Evolutionary conservation across 257 asterid genomes (phyloP), one percentile per base, ranked within the genome.

Genomic region (Apocynum venetum): DNA sequence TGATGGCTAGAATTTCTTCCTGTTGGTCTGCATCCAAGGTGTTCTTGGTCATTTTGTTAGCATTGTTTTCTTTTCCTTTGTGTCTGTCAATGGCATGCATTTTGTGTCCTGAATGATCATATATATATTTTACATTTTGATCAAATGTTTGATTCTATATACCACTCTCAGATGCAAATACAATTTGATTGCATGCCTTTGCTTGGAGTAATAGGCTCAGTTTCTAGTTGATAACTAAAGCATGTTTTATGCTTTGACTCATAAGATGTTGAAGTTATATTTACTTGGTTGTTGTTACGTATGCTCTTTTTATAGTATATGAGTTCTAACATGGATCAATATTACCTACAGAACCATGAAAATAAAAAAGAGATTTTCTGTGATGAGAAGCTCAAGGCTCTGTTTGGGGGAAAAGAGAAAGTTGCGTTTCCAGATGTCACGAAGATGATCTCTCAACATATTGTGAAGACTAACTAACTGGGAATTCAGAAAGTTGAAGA

Each of bases 321-420:
- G 20, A 64, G 46, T 65, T 65, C 71, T 65, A 65, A 38, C 31
- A 2, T 36, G 7, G 48, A 12, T 2, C 7, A 2, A 38, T 65
- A 38, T 52, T 66, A 70, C 48, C 81, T 73, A 84, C 87, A 90
- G 93, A 89, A 89, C 80, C 93, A 90, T 1, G 56, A 71, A 6
- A 82, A 90, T 61, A 90, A 81, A 85, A 87, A 79, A 81, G 96
- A 89, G 86, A 90, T 89, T 48, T 44, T 75, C 10, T 90, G 93
- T 17, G 93, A 90, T 76, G 89, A 68, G 53, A 90, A 89, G 85
- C 89, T 90, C 61, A 89, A 87, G 85, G 78, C 79, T 69, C 83
- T 90, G 2, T 89, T 90, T 67, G 78, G 76, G 43, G 93, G 92
- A 46, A 89, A 82, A 86, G 96, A 86, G 8, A 89, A 83, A 75